A percentile compares a stretch with the other conserved stretches of the same genome.
Evolutionary conservation across 228 moss, liverwort and hornwort genomes (phyloP).

Genomic region (Sphagnum magellanicum): DNA sequence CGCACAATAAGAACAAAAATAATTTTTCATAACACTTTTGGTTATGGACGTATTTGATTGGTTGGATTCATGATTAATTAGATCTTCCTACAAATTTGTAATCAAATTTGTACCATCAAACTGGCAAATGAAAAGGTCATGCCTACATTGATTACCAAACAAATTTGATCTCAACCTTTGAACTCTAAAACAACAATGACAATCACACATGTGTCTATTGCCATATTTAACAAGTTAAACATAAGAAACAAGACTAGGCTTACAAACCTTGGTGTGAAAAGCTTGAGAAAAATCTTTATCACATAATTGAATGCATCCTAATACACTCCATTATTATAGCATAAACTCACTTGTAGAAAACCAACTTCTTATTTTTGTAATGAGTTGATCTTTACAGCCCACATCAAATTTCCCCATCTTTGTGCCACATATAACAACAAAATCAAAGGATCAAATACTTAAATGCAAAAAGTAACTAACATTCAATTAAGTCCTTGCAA

Average conservation of each 20-base stretch:
- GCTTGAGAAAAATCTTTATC: not conserved
- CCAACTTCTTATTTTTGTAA: slow-evolving; percentile 69
- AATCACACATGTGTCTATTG: not conserved
- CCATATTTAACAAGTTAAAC: not conserved
- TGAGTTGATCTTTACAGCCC: slow-evolving; percentile 64
- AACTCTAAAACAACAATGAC: not conserved
- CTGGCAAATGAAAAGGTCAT: too few species aligned
- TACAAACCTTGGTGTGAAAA: not conserved
- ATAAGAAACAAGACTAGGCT: not conserved
- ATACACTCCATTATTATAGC: not conserved
- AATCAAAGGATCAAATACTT: not conserved
- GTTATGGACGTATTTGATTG: not conserved
- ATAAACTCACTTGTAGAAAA: slow-evolving; percentile 29
- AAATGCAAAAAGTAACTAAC: too few species aligned
- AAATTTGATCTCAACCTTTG: not conserved
- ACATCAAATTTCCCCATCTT: slow-evolving; percentile 62
- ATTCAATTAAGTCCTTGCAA: too few species aligned
- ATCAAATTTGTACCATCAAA: too few species aligned
- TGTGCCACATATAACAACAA: slow-evolving; percentile 17
- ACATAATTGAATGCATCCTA: not conserved
- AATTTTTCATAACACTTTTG: not conserved
- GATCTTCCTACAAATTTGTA: too few species aligned
- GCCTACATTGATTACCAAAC: too few species aligned
- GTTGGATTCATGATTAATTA: too few species aligned
- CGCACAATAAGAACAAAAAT: too few species aligned